Evolutionary conservation across 805 yeast species (phyloP).

Genomic region (Zygosaccharomyces siamensis): DNA sequence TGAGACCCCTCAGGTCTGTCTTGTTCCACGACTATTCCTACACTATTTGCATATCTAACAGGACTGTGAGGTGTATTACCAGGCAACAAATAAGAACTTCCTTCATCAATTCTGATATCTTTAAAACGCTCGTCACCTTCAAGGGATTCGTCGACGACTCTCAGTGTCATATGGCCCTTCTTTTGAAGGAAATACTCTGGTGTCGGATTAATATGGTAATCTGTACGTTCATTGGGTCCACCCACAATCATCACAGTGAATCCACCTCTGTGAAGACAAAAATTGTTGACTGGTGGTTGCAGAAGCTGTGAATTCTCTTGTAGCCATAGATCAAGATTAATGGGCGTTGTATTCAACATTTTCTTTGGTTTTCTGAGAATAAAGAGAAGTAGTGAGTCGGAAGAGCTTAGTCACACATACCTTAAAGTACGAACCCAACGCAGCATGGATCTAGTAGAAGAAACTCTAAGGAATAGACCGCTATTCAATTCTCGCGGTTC

Average conservation of each 20-base stretch:
- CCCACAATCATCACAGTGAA: conserved; percentile 94
- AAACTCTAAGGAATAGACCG: conserved; percentile 19
- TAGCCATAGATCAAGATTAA: conserved; percentile 78
- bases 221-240: conserved; percentile 92
- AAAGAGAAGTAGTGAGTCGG: too few relatives aligned
- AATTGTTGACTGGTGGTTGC: conserved; percentile 91
- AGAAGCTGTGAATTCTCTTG: conserved; percentile 67
- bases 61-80: conserved; percentile 87
- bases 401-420: too few relatives aligned
- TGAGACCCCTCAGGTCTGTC: conserved; percentile 69
- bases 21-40: conserved; percentile 89
- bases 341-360: conserved; percentile 43
- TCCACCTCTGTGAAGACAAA: conserved; percentile 85
- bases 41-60: conserved; percentile 75
- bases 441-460: conserved; percentile 9
- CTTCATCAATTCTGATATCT: conserved; percentile 73
- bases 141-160: conserved; percentile 57
- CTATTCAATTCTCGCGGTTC: conserved; percentile 24
- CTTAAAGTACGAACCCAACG: neutral
- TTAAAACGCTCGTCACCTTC: conserved; percentile 56
- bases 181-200: conserved; percentile 91
- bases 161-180: conserved; percentile 79
- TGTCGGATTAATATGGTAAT: conserved; percentile 88
- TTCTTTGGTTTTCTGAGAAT: neutral
- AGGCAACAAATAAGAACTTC: conserved; percentile 84